Conservation (phyloP, 2,329 filamentous ascomycete genomes). For the Fusarium brachygibbosum region DNA sequence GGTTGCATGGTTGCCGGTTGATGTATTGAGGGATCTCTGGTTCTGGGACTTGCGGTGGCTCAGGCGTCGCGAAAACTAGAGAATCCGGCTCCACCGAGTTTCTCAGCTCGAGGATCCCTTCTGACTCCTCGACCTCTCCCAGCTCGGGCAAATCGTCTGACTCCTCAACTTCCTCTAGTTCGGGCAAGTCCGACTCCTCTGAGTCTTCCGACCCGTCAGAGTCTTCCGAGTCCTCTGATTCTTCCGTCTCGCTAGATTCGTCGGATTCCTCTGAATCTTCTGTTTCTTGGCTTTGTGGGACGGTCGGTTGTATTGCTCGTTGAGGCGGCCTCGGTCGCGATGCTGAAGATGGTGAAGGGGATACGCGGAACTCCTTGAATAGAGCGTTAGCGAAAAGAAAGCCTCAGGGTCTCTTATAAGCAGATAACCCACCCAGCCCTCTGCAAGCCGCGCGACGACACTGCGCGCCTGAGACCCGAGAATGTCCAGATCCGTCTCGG, state of each 20-base stretch:
- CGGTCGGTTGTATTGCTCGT: neutral
- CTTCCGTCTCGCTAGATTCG: neutral
- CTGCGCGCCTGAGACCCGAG: conserved; percentile 32
- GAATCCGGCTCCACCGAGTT: neutral
- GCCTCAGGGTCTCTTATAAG: neutral
- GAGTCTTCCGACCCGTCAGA: neutral
- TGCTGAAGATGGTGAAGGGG: conserved; percentile 1
- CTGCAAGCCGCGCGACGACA: conserved; percentile 42
- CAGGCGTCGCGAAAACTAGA: neutral
- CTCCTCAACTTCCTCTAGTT: neutral
- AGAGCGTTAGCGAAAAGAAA: conserved; percentile 13
- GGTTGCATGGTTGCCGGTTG: conserved; percentile 24
- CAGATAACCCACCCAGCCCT: conserved; percentile 39
- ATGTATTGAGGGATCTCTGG: neutral
- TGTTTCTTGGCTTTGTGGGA: neutral
- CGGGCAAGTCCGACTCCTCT: neutral
- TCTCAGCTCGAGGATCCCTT: neutral
- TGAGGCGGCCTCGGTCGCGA: neutral
- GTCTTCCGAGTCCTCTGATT: neutral
- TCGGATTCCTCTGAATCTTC: neutral
- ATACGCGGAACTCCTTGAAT: conserved; percentile 14
- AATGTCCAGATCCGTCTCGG: conserved; percentile 34
- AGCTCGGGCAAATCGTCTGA: neutral
- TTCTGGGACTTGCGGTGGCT: neutral
- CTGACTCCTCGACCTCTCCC: neutral